Base-by-base conservation (phyloP, 352 stramenopile genomes). In the Globisporangium okanoganense region DNA sequence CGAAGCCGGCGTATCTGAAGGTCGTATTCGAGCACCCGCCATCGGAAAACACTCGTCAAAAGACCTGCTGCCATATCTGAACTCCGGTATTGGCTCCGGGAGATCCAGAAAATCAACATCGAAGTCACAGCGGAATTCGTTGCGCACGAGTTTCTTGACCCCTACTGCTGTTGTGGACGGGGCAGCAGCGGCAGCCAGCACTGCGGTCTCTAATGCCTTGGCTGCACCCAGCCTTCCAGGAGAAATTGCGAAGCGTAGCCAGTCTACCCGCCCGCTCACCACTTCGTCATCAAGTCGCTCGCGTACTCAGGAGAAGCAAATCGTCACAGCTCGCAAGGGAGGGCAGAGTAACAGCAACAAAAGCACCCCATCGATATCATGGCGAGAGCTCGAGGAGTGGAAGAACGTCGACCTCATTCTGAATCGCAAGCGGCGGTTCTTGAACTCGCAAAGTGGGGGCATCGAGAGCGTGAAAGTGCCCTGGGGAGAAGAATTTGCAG, bases 401-500 rank as follows among this genome's bases (percentile, higher is more conserved):
- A 73, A 73, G 24, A 86, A 88, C 38, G 75, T 86, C 0, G 78
- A 86, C 38, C 27, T 75, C 6, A 77, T 86, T 22, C 65, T 88
- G 38, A 86, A 61, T 9, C 76, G 76, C 55, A 86, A 83, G 53
- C 72, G 78, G 2, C 52, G 76, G 8, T 59, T 88, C 8, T 61
- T 88, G 12, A 60, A 75, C 22, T 44, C 58, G 1, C 71, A 74
- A 50, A 73, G 67, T 9, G 78, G 76, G 0, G 73, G 65, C 5
- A 51, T 86, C 6, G 72, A 82, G 35, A 78, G 61, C 27, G 72
- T 56, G 22, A 71, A 76, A 7, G 69, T 88, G 20, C 78, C 78
- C 0, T 88, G 78, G 76, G 76, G 78, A 3, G 74, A 86, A 48
- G 74, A 86, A 36, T 88, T 88, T 29, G 78, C 78, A 0, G 71